Base-by-base conservation (phyloP, 148 eudicot genomes). In the Heliamphora exappendiculata region DNA sequence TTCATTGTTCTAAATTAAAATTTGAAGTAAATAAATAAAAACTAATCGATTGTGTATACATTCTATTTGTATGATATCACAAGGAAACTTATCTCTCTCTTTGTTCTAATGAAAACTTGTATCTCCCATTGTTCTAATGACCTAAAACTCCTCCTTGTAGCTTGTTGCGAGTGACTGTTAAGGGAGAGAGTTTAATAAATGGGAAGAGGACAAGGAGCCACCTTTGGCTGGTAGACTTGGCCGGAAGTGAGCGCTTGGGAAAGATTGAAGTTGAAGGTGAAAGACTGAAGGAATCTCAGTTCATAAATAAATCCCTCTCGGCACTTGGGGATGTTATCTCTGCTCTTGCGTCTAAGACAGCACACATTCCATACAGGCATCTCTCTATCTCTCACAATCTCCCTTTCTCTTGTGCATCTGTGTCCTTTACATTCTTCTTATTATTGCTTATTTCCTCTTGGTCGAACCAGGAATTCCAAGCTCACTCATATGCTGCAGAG, bases 401-500 rank as follows among this genome's bases (percentile, higher is more conserved):
- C 29, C 41, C n/a, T 67, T 63, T 62, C 12, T 59, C 36, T 53
- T 19, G 50, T 5, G 16, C 19, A 7, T 51, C 51, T 51, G 26
- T 70, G n/a, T 70, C 57, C 66, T 44, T 44, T 9, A 33, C 66
- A 47, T 41, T 37, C 29, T 72, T 65, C 72, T 68, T 51, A 80
- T 41, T 19, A 10, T 37, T 54, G n/a, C n/a, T 78, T 24, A 19
- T 24, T 74, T 55, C 39, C 62, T 74, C 44, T 78, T n/a, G n/a
- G 44, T 16, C 31, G 26, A 47, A 75, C 65, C 90, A 94, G 98
- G 87, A 95, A 95, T 76, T 92, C 97, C 45, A 95, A 95, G 78
- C 97, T 95, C 64, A 95, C 98, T 59, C 98, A 95, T 84, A 87
- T 94, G 81, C 84, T 95, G 85, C 98, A 95, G 83, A 95, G 96